phyloP scores from a whole-genome alignment of 2,329 filamentous ascomycete species.

The Aureobasidium sp. region DNA sequence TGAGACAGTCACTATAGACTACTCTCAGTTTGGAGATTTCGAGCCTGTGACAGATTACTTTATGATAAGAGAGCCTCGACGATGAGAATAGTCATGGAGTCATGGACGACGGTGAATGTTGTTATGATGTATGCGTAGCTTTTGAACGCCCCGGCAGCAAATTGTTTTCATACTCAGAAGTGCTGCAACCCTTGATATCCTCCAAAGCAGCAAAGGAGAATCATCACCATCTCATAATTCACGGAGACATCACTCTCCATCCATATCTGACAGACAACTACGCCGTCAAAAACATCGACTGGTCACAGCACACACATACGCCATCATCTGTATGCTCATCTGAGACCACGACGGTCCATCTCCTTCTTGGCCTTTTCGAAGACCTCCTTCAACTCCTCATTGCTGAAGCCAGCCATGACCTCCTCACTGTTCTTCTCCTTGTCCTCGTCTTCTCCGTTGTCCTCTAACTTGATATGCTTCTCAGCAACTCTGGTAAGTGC shows the following conservation, averaged over 20 bases:
- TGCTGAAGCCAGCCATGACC: background rate
- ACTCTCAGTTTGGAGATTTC: background rate
- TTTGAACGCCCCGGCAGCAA: background rate
- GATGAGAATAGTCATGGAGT: background rate
- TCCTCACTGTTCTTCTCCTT: background rate
- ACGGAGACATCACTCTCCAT: background rate
- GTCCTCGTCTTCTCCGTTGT: background rate
- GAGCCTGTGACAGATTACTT: background rate
- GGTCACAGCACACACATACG: background rate
- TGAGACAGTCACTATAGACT: background rate
- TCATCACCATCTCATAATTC: background rate
- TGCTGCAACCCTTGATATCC: too few relatives aligned
- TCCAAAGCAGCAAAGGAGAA: background rate
- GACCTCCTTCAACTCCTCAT: background rate
- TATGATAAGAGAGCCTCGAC: background rate
- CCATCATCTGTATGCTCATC: background rate
- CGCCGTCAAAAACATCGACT: background rate
- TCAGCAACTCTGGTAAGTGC: background rate
- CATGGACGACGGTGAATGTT: background rate
- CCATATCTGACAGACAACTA: background rate
- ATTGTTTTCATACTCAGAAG: background rate
- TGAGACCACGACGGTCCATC: background rate
- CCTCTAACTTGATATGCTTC: background rate
- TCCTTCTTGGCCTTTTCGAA: background rate
- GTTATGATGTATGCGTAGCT: background rate